A percentile compares a stretch with the other conserved stretches of the same genome.
Evolutionary conservation across 2,329 filamentous ascomycete genomes (phyloP).

Genomic region (Lachnellula subtilissima): DNA sequence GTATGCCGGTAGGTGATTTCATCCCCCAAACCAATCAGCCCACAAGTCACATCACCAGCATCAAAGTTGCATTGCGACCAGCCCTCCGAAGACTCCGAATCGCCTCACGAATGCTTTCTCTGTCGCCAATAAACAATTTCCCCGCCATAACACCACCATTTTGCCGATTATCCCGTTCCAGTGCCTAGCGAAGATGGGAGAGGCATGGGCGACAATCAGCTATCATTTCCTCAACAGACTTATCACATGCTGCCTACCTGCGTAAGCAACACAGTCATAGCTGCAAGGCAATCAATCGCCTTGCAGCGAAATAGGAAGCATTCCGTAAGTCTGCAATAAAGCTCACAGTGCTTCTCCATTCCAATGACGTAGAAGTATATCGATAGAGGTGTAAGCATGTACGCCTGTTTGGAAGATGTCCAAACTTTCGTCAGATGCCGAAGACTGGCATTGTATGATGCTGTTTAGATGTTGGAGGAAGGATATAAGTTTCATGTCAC

Average conservation of each 20-base stretch:
- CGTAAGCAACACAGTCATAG: not conserved
- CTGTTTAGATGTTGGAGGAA: not conserved
- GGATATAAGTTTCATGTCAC: not conserved
- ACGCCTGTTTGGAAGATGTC: not conserved
- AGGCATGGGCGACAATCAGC: not conserved
- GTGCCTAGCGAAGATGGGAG: not conserved
- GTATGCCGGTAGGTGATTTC: not conserved
- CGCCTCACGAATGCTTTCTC: not conserved
- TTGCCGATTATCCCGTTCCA: not conserved
- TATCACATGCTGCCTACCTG: constrained; percentile 10
- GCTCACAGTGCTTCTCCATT: not conserved
- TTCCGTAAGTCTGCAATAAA: not conserved
- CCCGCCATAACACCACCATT: constrained; percentile 2
- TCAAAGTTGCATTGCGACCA: not conserved
- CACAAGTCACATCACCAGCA: not conserved
- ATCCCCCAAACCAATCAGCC: not conserved
- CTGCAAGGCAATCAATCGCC: constrained; percentile 5
- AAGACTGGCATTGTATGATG: not conserved
- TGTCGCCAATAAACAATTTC: not conserved
- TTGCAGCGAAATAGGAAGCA: constrained; percentile 1
- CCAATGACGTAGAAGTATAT: not conserved
- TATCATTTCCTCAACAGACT: constrained; percentile 12
- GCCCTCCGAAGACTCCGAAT: not conserved
- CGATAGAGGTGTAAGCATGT: not conserved
- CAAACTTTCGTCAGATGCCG: not conserved